Conservation (phyloP, 306 rosid species). For the Glycyrrhiza uralensis region DNA sequence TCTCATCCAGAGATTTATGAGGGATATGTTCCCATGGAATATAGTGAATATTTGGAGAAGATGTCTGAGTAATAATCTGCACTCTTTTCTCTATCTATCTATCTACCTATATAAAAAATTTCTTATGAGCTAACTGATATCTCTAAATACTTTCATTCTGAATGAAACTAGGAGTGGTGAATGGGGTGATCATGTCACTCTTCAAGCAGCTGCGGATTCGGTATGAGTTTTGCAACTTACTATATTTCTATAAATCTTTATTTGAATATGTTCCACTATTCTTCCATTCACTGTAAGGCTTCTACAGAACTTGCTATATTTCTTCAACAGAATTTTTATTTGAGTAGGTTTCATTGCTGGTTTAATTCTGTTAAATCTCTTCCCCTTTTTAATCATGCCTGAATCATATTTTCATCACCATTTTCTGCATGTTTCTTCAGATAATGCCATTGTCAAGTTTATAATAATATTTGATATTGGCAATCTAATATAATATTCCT, state of each 20-base stretch:
- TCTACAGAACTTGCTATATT: not conserved
- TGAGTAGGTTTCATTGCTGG: not conserved
- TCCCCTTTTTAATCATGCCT: not conserved
- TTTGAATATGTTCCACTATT: not conserved
- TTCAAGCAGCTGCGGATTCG: constrained; percentile 85
- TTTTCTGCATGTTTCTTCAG: not conserved
- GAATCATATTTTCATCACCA: not conserved
- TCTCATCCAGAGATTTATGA: constrained; percentile 73
- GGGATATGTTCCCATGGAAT: constrained; percentile 90
- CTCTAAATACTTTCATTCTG: constrained; percentile 17
- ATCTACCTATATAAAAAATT: not conserved
- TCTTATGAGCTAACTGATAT: constrained; percentile 3
- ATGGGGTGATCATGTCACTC: constrained; percentile 96
- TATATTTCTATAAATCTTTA: not conserved
- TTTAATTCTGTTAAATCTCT: not conserved
- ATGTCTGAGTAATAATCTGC: constrained; percentile 56
- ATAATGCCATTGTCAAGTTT: constrained; percentile 18
- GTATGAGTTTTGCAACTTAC: constrained; percentile 40
- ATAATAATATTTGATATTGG: constrained; percentile 1
- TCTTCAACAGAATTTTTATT: not conserved
- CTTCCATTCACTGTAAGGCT: not conserved
- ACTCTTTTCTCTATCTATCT: not conserved
- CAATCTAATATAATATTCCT: not conserved
- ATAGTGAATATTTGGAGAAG: constrained; percentile 61
- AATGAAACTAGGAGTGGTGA: constrained; percentile 69